Evolutionary conservation across 805 yeast species (phyloP).

Genomic region (Kluyveromyces aestuarii): DNA sequence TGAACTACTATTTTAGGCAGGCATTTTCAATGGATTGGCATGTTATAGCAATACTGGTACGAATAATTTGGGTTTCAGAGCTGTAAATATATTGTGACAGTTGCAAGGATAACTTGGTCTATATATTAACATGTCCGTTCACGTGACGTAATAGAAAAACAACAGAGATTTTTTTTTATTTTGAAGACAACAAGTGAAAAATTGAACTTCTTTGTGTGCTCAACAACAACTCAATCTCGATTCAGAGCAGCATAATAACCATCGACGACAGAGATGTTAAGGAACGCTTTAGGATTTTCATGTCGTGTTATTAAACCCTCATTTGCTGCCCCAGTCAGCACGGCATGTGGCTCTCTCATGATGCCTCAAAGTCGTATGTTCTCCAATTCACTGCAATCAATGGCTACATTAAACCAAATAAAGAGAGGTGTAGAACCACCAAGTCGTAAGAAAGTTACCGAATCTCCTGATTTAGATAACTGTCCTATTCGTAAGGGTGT

Average conservation of each 20-base stretch:
- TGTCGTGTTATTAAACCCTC: background rate
- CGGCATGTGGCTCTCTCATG: background rate
- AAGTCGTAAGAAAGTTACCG: constrained; percentile 36
- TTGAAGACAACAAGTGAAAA: background rate
- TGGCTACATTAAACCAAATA: constrained; percentile 71
- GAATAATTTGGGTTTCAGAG: no score
- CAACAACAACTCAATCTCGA: no score
- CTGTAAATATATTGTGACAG: no score
- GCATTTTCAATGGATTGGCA: no score
- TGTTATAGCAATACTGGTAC: no score
- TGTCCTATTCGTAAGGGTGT: constrained; percentile 91
- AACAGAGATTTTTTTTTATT: background rate
- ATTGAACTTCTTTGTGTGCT: constrained; percentile 1
- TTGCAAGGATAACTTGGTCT: background rate
- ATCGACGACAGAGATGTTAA: background rate
- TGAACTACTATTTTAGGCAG: no score
- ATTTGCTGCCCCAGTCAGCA: background rate
- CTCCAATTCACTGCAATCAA: constrained; percentile 9
- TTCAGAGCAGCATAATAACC: no score
- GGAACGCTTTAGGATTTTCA: background rate
- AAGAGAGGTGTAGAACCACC: constrained; percentile 54
- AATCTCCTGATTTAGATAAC: constrained; percentile 74
- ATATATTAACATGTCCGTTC: background rate
- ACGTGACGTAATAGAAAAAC: background rate
- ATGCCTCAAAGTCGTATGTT: constrained; percentile 3